Conservation (phyloP, 2,329 filamentous ascomycete genomes). For the Cryphonectria naterciae region DNA sequence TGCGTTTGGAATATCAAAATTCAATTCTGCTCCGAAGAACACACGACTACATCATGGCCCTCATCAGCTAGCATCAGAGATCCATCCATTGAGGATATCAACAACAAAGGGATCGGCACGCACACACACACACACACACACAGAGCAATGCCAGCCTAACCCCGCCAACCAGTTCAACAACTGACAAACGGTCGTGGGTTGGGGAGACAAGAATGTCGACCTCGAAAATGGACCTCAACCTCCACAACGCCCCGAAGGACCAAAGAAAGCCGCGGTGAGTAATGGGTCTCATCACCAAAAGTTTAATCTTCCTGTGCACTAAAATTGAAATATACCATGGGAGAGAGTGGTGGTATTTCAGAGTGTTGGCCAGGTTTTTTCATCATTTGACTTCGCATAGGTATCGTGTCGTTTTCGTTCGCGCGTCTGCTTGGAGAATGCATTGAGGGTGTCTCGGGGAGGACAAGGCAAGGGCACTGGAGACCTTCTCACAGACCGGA, state of each 20-base stretch:
- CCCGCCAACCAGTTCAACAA: not conserved
- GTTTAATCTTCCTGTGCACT: conserved; percentile 74
- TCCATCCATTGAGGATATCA: not conserved
- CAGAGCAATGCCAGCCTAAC: no score
- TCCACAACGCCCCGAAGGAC: conserved; percentile 53
- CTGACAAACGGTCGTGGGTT: no score
- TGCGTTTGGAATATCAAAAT: not conserved
- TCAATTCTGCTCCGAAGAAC: not conserved
- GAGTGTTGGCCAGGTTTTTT: conserved; percentile 75
- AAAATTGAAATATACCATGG: conserved; percentile 82
- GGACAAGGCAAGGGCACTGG: conserved; percentile 25
- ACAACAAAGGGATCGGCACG: not conserved
- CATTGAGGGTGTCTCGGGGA: no score
- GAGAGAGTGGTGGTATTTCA: conserved; percentile 69
- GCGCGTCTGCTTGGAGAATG: not conserved
- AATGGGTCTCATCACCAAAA: conserved; percentile 47
- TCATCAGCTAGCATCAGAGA: not conserved
- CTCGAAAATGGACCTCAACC: conserved; percentile 72
- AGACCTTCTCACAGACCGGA: conserved; percentile 29
- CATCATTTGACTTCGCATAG: not conserved
- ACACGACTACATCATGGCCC: not conserved
- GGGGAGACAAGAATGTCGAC: conserved; percentile 55
- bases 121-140: no score
- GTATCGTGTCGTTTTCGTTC: not conserved
- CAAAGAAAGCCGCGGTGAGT: conserved; percentile 70